phyloP scores from a whole-genome alignment of 352 stramenopile genomes.

The Phytophthora europaea region DNA sequence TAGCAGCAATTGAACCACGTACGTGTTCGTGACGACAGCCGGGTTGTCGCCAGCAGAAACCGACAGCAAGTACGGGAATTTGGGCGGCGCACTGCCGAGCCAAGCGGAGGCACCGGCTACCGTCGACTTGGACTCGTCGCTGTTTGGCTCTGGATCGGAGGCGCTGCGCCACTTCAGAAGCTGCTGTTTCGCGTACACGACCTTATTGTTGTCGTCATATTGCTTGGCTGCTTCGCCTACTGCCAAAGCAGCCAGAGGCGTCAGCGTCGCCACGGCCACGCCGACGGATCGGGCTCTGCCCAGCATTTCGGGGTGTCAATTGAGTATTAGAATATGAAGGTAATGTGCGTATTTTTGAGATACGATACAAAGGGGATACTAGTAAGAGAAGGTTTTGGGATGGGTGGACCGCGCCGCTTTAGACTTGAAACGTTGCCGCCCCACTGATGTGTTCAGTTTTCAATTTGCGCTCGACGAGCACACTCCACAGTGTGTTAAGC shows the following conservation, averaged over 20 bases:
- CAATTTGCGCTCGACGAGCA: conserved; percentile 16
- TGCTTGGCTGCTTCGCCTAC: conserved; percentile 53
- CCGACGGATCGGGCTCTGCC: conserved; percentile 21
- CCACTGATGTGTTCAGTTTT: conserved; percentile 17
- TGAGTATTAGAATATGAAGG: conserved; percentile 12
- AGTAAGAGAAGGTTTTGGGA: conserved; percentile 3
- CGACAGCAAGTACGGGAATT: conserved; percentile 76
- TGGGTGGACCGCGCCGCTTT: conserved; percentile 22
- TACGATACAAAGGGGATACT: conserved; percentile 22
- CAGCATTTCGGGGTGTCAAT: conserved; percentile 26
- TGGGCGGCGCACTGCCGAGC: conserved; percentile 60
- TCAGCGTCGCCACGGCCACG: conserved; percentile 33
- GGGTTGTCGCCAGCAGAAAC: conserved; percentile 68
- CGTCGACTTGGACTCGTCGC: conserved; percentile 7
- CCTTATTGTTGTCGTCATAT: conserved; percentile 50
- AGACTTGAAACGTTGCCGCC: not conserved
- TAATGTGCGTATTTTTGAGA: not conserved
- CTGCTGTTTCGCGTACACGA: conserved; percentile 48
- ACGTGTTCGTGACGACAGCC: conserved; percentile 39
- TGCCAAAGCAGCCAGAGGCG: conserved; percentile 33
- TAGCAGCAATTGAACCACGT: conserved; percentile 8
- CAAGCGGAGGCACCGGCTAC: conserved; percentile 33
- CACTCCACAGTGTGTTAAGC: not conserved
- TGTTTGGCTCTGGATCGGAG: not conserved
- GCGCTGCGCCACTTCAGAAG: conserved; percentile 36